Evolutionary conservation across 345 rosid genomes (phyloP).

Genomic region (Rhodamnia rubescens): DNA sequence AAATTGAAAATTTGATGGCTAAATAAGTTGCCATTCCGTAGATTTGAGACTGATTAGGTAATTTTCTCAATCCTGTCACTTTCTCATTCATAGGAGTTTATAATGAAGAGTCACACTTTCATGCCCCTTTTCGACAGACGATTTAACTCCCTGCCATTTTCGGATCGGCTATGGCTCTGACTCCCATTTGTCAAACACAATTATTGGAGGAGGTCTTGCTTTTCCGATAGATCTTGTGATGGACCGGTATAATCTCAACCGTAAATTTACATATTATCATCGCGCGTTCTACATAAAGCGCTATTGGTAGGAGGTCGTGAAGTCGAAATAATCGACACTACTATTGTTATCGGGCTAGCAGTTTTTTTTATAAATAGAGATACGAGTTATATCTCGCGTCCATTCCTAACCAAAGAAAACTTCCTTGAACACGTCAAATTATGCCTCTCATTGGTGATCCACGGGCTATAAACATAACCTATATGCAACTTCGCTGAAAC

Average conservation of each 20-base stretch:
- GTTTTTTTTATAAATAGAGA: no score
- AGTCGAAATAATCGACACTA: no score
- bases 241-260: no score
- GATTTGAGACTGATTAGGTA: neutral
- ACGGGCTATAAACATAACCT: neutral
- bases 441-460: fast-evolving
- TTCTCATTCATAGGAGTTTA: neutral
- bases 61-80: neutral
- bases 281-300: no score
- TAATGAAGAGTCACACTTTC: neutral
- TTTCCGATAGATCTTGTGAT: no score
- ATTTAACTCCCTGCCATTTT: neutral
- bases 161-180: neutral
- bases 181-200: neutral
- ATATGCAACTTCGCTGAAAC: neutral
- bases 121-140: neutral
- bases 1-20: neutral
- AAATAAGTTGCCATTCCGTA: neutral
- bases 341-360: no score
- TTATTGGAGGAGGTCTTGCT: neutral
- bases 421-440: neutral
- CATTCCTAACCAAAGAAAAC: neutral
- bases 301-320: no score
- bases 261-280: no score
- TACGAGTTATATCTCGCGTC: neutral